Conservation (phyloP, 1,284 basidiomycete species). For the Crocinoboletus sp. region DNA sequence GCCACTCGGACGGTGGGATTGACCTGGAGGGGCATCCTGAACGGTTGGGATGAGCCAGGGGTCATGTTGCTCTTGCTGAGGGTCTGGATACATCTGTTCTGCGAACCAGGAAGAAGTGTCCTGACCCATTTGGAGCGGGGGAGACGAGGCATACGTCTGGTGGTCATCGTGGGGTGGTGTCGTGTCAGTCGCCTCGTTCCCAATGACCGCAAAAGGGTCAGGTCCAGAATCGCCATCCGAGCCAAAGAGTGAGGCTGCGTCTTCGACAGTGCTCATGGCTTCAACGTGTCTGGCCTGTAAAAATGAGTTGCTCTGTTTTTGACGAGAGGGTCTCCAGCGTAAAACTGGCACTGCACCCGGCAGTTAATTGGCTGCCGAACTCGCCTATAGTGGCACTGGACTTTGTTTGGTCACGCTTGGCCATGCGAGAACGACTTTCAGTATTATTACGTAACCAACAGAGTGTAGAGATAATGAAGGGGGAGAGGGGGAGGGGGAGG, state of each 20-base stretch:
- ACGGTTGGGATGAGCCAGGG: slow-evolving; percentile 28
- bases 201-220: slow-evolving; percentile 65
- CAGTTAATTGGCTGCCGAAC: slow-evolving; percentile 7
- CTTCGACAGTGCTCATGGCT: slow-evolving; percentile 62
- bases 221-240: slow-evolving; percentile 48
- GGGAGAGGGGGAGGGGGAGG: too few species aligned
- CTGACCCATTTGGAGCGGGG: slow-evolving; percentile 31
- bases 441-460: too few species aligned
- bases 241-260: slow-evolving; percentile 74
- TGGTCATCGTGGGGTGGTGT: slow-evolving; percentile 24
- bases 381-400: background rate
- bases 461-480: too few species aligned
- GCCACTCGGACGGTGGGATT: slow-evolving; percentile 14
- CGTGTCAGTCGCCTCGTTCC: slow-evolving; percentile 34
- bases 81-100: slow-evolving; percentile 30
- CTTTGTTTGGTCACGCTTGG: slow-evolving; percentile 30
- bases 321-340: slow-evolving; percentile 5
- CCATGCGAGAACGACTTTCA: background rate
- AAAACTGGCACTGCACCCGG: background rate
- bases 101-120: slow-evolving; percentile 31
- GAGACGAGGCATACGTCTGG: slow-evolving; percentile 18
- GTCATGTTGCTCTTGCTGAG: slow-evolving; percentile 26
- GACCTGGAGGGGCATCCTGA: slow-evolving; percentile 15
- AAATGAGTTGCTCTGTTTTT: slow-evolving; percentile 20
- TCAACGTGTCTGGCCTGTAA: slow-evolving; percentile 28